Evolutionary conservation across 2,329 filamentous ascomycete species (phyloP), one percentile per base, ranked within the genome.

Genomic region (Ilyonectria robusta): DNA sequence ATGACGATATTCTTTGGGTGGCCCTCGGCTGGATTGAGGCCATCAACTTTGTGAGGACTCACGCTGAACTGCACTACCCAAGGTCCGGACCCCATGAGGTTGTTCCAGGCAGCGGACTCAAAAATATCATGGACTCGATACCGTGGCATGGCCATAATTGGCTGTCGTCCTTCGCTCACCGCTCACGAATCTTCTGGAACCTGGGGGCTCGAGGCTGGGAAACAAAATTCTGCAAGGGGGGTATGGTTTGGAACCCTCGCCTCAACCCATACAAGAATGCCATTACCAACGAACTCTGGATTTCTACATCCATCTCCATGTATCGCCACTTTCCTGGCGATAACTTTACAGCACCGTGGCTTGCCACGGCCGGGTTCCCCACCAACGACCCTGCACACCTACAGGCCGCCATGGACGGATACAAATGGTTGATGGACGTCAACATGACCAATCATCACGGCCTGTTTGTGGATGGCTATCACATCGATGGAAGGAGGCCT

Each of bases 1-100:
- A 92, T 78, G 95, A 98, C 77, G 95, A 98, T 78, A 97, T 97
- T 83, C 87, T 97, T 3, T 98, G 95, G 95, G 94, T 98, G 1
- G 94, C 97, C 2, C 86, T 98, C 42, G 94, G 92, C 69, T 98
- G 95, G 95, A 83, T 98, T 59, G 94, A 97, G 77, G 89, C 89
- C 55, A 88, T 94, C 69, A 91, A 92, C 71, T 94, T 97, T 76
- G 88, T 95, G 58, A 83, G 89, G 35, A 82, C 87, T n/a, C 94
- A 97, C 77, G 89, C 88, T 2, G 81, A 84, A 2, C 78, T 89
- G 19, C 90, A 93, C 78, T 93, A 91, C 74, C 79, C 80, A 10
- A 68, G 50, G 13, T 42, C 54, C 42, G 63, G 66, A 10, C 47
- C 66, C 2, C 33, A 60, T 2, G 62, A 60, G 1, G 33, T 64